Evolutionary conservation across 1,284 basidiomycete genomes (phyloP).

Genomic region (Ganoderma boninense): DNA sequence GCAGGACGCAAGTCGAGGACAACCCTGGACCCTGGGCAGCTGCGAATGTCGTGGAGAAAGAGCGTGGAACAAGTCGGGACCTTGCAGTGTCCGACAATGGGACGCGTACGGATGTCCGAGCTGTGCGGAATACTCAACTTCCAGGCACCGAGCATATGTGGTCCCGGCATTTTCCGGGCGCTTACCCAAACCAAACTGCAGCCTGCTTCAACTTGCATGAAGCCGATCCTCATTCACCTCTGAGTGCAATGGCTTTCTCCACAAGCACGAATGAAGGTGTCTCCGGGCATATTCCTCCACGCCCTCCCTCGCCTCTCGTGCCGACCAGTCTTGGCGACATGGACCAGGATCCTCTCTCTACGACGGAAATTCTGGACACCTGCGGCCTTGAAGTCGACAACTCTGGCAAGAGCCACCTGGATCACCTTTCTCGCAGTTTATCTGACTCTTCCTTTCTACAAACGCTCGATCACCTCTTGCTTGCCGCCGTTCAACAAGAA

Average conservation of each 20-base stretch:
- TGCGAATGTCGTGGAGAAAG: too few species aligned
- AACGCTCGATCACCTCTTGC: conserved; percentile 19
- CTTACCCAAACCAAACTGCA: background rate
- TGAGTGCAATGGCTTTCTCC: too few species aligned
- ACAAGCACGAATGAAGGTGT: conserved; percentile 5
- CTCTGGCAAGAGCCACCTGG: background rate
- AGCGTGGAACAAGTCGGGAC: too few species aligned
- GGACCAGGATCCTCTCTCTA: background rate
- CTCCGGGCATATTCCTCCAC: conserved; percentile 12
- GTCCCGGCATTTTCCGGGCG: background rate
- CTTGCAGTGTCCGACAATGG: too few species aligned
- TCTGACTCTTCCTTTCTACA: conserved; percentile 8
- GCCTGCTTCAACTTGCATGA: too few species aligned
- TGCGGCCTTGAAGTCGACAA: background rate
- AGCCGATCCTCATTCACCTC: too few species aligned
- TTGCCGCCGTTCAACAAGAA: conserved; percentile 9
- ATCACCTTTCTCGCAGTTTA: background rate
- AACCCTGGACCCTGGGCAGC: too few species aligned
- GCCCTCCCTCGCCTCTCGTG: conserved; percentile 23
- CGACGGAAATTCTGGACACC: background rate
- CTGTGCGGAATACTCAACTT: background rate
- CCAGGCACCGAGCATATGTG: background rate
- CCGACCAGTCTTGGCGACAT: conserved; percentile 16
- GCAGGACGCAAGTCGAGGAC: background rate
- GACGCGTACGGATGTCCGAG: too few species aligned